Conservation (phyloP, 352 stramenopile genomes). For the Pythium sp. region DNA sequence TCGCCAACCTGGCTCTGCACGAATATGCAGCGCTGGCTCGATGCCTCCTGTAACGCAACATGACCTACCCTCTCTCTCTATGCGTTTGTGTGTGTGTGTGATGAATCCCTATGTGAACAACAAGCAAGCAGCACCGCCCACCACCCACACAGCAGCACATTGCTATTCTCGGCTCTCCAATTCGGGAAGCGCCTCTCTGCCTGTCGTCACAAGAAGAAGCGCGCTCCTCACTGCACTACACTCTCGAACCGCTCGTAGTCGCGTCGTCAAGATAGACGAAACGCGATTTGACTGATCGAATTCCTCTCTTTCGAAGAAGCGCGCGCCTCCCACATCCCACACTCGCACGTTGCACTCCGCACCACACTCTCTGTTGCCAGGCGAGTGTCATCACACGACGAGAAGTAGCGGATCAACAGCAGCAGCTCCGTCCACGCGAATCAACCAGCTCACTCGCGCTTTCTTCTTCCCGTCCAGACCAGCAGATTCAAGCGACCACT, state of each 20-base stretch:
- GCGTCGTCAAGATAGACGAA: neutral
- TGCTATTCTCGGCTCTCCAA: neutral
- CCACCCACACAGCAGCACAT: neutral
- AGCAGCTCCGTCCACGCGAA: neutral
- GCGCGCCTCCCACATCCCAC: neutral
- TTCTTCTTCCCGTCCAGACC: neutral
- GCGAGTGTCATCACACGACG: neutral
- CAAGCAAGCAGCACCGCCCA: neutral
- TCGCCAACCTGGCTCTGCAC: neutral
- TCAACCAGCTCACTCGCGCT: neutral
- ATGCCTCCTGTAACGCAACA: neutral
- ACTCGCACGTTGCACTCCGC: neutral
- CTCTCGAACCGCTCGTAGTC: neutral
- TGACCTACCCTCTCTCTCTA: neutral
- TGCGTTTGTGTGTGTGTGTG: neutral
- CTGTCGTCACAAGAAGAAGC: neutral
- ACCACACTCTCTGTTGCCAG: neutral
- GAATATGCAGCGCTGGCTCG: neutral
- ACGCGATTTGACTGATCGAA: constrained; percentile 14
- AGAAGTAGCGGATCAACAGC: neutral
- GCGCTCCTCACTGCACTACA: neutral
- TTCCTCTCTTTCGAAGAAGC: constrained; percentile 6
- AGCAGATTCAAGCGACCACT: neutral
- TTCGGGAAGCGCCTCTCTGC: neutral
- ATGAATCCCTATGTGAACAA: neutral